These are phyloP conservation scores for Krasilnikovozyma curviuscula DNA, from an alignment of 768 basidiomycete genomes.

Conservation along the genomic window DNA sequence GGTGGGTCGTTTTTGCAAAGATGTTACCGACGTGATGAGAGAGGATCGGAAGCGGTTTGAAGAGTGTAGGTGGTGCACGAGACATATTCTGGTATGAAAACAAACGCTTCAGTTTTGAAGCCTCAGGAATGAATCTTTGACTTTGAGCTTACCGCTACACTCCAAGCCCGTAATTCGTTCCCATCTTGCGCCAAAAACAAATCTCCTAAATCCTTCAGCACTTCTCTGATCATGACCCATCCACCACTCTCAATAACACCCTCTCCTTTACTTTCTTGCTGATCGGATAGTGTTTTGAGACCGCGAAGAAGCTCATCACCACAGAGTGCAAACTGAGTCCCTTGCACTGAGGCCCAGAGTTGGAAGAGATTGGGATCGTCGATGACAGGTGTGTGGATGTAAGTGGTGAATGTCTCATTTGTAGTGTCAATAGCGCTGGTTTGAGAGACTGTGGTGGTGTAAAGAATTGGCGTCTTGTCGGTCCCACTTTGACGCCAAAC, in stretches of 20 bases:
- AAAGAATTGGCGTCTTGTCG: constrained; percentile 59
- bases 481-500: constrained; percentile 29
- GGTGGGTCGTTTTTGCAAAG: neutral
- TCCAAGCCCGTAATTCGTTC: constrained; percentile 16
- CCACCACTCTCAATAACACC: constrained; percentile 20
- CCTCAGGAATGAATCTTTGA: neutral
- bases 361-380: constrained; percentile 70
- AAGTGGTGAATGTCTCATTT: constrained; percentile 55
- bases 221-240: constrained; percentile 61
- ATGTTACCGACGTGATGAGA: neutral
- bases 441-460: constrained; percentile 67
- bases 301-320: constrained; percentile 29
- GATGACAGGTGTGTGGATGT: constrained; percentile 71
- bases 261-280: constrained; percentile 46
- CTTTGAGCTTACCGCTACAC: constrained; percentile 15
- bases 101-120: constrained; percentile 28
- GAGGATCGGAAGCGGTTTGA: constrained; percentile 15
- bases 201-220: constrained; percentile 41
- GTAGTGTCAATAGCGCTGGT: no score
- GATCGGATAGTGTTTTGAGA: constrained; percentile 36
- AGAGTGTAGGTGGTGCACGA: constrained; percentile 44
- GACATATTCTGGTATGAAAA: constrained; percentile 66
- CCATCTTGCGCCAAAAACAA: constrained; percentile 18
- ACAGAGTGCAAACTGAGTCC: constrained; percentile 29
- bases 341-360: constrained; percentile 53